Conservation (phyloP, 129 eudicot species). For the Scalesia atractyloides region DNA sequence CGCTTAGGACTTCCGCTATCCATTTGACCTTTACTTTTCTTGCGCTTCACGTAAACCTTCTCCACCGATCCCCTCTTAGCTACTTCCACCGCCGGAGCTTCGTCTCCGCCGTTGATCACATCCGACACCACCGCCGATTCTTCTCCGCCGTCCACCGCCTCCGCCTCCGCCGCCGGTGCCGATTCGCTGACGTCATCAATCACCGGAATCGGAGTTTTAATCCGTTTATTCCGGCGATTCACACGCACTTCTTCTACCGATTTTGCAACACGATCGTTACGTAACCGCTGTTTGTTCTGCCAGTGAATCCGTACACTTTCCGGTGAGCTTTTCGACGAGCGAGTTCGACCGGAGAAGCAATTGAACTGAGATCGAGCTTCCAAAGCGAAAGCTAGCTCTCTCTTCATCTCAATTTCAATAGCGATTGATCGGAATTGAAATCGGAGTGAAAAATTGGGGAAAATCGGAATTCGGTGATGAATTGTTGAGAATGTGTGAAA, state of each 20-base stretch:
- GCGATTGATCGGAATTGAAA: constrained; percentile 7
- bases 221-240: constrained; percentile 49
- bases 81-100: constrained; percentile 12
- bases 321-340: constrained; percentile 30
- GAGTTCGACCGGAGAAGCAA: constrained; percentile 44
- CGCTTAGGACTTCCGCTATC: constrained; percentile 38
- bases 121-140: constrained; percentile 10
- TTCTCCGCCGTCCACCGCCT: constrained; percentile 9
- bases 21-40: constrained; percentile 2
- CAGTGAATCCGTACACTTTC: not conserved
- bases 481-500: constrained; percentile 8
- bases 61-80: constrained; percentile 11
- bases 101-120: not conserved
- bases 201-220: constrained; percentile 29
- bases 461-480: constrained; percentile 1
- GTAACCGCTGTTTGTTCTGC: constrained; percentile 6
- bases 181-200: too few relatives aligned
- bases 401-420: constrained; percentile 42
- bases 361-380: constrained; percentile 45
- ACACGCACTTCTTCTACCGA: constrained; percentile 34
- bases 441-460: constrained; percentile 11
- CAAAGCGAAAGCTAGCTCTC: constrained; percentile 52
- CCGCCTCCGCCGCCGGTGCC: not conserved
- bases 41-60: constrained; percentile 25
- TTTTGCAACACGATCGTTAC: constrained; percentile 2